These are phyloP conservation scores for Leccinum boreale DNA, from an alignment of 768 basidiomycete genomes.

Conservation along the genomic window DNA sequence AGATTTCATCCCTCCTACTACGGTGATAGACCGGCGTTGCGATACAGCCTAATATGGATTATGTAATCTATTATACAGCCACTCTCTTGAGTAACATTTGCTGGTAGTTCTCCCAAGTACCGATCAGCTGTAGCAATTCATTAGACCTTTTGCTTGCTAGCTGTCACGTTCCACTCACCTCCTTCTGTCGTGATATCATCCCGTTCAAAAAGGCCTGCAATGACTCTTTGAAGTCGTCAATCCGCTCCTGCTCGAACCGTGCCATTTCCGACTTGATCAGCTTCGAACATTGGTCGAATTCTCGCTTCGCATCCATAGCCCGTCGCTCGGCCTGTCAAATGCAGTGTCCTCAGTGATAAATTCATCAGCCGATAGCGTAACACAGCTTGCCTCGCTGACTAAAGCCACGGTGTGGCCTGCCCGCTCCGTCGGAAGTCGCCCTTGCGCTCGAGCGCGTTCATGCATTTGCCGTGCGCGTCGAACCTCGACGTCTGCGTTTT, in stretches of 20 bases:
- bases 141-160: not conserved
- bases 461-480: constrained; percentile 70
- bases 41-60: not conserved
- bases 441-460: constrained; percentile 80
- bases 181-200: constrained; percentile 82
- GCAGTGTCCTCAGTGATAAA: not conserved
- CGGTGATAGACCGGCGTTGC: not conserved
- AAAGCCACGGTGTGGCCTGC: constrained; percentile 71
- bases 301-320: constrained; percentile 76
- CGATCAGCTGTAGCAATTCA: constrained; percentile 52
- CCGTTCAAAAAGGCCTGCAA: constrained; percentile 83
- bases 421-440: constrained; percentile 66
- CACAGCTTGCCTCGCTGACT: constrained; percentile 67
- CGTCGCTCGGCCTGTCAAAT: constrained; percentile 72
- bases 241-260: constrained; percentile 88
- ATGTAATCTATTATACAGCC: constrained; percentile 5
- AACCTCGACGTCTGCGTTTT: constrained; percentile 72
- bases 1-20: not conserved
- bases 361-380: not conserved
- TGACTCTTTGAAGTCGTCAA: constrained; percentile 88
- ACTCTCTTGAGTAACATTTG: constrained; percentile 56
- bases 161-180: constrained; percentile 41
- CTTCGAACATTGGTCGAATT: constrained; percentile 86
- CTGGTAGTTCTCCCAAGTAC: constrained; percentile 81
- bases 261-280: constrained; percentile 86